Conservation (phyloP, 306 rosid species). For the Dalbergia oliveri region DNA sequence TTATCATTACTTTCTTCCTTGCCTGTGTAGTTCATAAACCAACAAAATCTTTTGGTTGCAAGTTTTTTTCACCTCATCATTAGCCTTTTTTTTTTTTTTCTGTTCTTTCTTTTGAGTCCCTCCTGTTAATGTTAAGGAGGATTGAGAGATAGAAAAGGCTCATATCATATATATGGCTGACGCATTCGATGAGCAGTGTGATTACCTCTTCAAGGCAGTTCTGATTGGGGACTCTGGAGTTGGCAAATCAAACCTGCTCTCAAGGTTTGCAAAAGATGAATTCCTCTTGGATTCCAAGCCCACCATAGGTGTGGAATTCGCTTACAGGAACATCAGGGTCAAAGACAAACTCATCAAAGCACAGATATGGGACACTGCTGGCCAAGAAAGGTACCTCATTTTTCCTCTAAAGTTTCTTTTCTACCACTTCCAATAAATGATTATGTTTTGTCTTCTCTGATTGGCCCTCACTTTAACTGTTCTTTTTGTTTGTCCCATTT, state of each 20-base stretch:
- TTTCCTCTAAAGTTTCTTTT: neutral
- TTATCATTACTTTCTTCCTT: neutral
- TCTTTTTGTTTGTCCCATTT: neutral
- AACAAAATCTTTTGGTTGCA: neutral
- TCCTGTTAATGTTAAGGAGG: neutral
- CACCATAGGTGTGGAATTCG: constrained; percentile 94
- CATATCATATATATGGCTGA: constrained; percentile 56
- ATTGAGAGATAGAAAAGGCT: neutral
- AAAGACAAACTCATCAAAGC: constrained; percentile 81
- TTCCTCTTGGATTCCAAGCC: constrained; percentile 86
- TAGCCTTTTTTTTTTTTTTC: neutral
- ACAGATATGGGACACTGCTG: constrained; percentile 98
- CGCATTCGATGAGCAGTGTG: constrained; percentile 87
- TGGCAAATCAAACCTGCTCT: constrained; percentile 87
- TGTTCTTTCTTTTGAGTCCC: no score
- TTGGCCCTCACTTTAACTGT: neutral
- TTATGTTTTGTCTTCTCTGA: neutral
- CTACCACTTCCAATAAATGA: constrained; percentile 21
- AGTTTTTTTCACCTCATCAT: neutral
- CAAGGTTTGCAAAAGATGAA: constrained; percentile 81
- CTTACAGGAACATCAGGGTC: constrained; percentile 81
- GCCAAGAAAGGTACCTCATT: constrained; percentile 82
- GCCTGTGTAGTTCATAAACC: neutral
- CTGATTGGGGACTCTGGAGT: constrained; percentile 90
- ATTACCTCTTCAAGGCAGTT: constrained; percentile 85